Percentiles rank a stretch among this genome's conserved stretches.
phyloP scores from a whole-genome alignment of 306 rosid species.

The Dryas octopetala region DNA sequence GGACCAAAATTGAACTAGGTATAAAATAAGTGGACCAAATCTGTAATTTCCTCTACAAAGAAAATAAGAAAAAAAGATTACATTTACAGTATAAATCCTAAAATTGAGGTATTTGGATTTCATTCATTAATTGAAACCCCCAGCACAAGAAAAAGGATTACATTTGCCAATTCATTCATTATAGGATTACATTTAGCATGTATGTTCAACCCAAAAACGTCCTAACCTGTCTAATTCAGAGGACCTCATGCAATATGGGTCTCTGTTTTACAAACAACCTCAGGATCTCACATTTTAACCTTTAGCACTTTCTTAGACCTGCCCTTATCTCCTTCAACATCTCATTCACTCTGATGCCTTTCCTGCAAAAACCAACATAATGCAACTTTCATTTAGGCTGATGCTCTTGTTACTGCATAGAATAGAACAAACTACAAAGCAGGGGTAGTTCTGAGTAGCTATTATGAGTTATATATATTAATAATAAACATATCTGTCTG shows the following conservation, averaged over 20 bases:
- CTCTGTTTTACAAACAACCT: slow-evolving; percentile 1
- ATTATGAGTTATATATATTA: not conserved
- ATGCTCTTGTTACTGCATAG: not conserved
- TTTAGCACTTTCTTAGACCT: slow-evolving; percentile 61
- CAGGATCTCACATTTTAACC: slow-evolving; percentile 26
- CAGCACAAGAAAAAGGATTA: too few species aligned
- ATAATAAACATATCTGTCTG: not conserved
- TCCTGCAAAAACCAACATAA: slow-evolving; percentile 50
- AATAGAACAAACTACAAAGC: not conserved
- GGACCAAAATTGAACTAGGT: too few species aligned
- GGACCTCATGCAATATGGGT: not conserved
- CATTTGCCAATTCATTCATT: too few species aligned
- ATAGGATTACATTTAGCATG: not conserved
- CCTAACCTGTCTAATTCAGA: slow-evolving; percentile 2
- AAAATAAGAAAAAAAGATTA: too few species aligned
- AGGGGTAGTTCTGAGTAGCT: not conserved
- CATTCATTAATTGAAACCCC: not conserved
- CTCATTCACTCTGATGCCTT: slow-evolving; percentile 57
- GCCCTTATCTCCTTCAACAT: slow-evolving; percentile 81
- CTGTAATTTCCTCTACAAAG: too few species aligned
- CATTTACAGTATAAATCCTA: too few species aligned
- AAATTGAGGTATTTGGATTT: not conserved
- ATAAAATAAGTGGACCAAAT: too few species aligned
- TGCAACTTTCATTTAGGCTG: not conserved
- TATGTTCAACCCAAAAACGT: not conserved